These are phyloP conservation scores for Saprolegnia diclina DNA, from an alignment of 352 stramenopile species.

Conservation along the genomic window DNA sequence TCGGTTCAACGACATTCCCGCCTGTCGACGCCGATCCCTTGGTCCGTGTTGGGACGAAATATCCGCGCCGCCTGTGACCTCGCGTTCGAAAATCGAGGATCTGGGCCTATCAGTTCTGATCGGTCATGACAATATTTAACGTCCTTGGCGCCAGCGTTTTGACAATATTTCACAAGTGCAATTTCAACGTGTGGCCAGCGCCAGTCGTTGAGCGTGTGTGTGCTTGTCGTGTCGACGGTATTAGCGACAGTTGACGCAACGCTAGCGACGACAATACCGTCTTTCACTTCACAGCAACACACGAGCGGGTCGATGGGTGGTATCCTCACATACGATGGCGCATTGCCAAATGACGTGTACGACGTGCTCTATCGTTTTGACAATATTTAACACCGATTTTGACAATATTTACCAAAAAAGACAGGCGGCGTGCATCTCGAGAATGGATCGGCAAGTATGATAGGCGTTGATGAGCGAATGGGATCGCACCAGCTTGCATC, in stretches of 20 bases:
- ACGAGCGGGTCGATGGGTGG: background rate
- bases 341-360: background rate
- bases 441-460: no score
- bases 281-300: no score
- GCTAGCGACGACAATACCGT: no score
- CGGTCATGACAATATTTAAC: background rate
- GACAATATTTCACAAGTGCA: no score
- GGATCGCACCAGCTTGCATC: no score
- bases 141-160: no score
- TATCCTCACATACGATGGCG: background rate
- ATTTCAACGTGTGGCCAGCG: background rate
- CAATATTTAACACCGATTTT: background rate
- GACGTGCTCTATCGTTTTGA: background rate
- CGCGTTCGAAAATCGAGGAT: background rate
- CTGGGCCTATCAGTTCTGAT: background rate
- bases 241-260: no score
- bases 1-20: background rate
- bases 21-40: background rate
- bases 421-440: no score
- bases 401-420: background rate
- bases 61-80: background rate
- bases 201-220: background rate
- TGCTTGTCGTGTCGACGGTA: no score
- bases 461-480: no score
- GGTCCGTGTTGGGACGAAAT: background rate